Percentiles rank a stretch among this genome's conserved stretches.
Evolutionary conservation across 2,329 filamentous ascomycete species (phyloP).

Genomic region (Talaromyces amestolkiae): DNA sequence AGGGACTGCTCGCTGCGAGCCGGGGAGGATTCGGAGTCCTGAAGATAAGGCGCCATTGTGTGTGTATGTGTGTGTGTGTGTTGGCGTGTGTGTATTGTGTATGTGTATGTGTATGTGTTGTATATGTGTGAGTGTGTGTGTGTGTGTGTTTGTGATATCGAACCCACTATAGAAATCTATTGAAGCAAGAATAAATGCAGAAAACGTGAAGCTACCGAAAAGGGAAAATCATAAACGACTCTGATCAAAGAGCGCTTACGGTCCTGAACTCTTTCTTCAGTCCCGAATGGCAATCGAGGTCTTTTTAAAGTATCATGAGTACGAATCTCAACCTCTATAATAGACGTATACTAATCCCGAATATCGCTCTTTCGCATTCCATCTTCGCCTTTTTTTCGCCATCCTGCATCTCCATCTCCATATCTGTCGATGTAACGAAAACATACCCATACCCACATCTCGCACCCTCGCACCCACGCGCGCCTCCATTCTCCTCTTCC

Average conservation of each 20-base stretch:
- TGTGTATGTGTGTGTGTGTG: not conserved
- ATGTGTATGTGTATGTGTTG: not conserved
- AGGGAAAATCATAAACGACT: not conserved
- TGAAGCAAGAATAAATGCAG: not conserved
- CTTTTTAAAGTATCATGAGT: slow-evolving; percentile 1
- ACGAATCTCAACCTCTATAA: not conserved
- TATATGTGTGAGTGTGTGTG: not conserved
- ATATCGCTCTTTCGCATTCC: not conserved
- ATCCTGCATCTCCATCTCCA: not conserved
- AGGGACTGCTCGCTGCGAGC: not conserved
- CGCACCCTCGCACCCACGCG: not conserved
- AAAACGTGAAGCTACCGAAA: slow-evolving; percentile 1
- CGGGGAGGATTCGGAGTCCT: not conserved
- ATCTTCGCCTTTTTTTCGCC: not conserved
- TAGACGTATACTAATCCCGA: not conserved
- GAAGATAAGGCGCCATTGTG: slow-evolving; percentile 1
- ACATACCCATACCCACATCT: not conserved
- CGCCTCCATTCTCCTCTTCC: not conserved
- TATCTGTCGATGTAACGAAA: not conserved
- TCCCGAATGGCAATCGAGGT: not conserved
- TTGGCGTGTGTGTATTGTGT: not conserved
- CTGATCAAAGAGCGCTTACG: slow-evolving; percentile 1
- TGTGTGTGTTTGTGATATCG: not conserved
- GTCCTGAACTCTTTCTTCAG: not conserved
- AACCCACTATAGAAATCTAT: not conserved